phyloP scores from a whole-genome alignment of 2,329 filamentous ascomycete genomes.

The Akanthomyces dipterigenus region DNA sequence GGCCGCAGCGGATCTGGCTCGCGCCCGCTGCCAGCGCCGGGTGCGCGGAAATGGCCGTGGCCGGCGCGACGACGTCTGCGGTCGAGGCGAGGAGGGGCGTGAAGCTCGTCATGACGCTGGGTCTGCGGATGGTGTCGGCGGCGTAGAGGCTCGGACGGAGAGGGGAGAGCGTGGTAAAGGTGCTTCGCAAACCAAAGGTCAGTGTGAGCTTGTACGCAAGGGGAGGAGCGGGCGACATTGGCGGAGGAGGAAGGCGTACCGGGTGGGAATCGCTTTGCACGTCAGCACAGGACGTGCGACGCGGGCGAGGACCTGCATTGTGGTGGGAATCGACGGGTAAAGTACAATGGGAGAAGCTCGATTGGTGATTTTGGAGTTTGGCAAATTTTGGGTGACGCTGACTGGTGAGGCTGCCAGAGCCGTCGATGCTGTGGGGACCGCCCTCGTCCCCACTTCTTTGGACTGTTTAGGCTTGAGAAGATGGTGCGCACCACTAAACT shows the following conservation, averaged over 20 bases:
- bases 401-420: neutral
- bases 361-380: neutral
- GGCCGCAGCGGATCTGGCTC: conserved; percentile 50
- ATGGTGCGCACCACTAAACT: too few relatives aligned
- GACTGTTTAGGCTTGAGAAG: too few relatives aligned
- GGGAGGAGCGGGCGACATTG: neutral
- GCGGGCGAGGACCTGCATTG: conserved; percentile 9
- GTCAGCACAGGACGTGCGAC: conserved; percentile 6
- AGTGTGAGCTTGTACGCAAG: neutral
- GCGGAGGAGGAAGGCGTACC: neutral
- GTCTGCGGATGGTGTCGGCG: conserved; percentile 24
- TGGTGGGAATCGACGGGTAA: neutral
- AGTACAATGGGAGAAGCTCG: neutral
- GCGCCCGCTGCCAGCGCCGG: conserved; percentile 40
- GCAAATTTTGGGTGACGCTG: neutral
- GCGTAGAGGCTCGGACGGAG: conserved; percentile 40
- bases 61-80: conserved; percentile 42
- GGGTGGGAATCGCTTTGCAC: neutral
- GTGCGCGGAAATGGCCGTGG: conserved; percentile 41
- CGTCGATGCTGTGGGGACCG: neutral
- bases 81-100: conserved; percentile 21
- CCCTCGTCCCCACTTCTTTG: too few relatives aligned
- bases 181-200: conserved; percentile 22
- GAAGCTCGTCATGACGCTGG: conserved; percentile 24
- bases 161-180: conserved; percentile 42